phyloP scores from a whole-genome alignment of 257 asterid genomes.

The Solanum lignicaule region DNA sequence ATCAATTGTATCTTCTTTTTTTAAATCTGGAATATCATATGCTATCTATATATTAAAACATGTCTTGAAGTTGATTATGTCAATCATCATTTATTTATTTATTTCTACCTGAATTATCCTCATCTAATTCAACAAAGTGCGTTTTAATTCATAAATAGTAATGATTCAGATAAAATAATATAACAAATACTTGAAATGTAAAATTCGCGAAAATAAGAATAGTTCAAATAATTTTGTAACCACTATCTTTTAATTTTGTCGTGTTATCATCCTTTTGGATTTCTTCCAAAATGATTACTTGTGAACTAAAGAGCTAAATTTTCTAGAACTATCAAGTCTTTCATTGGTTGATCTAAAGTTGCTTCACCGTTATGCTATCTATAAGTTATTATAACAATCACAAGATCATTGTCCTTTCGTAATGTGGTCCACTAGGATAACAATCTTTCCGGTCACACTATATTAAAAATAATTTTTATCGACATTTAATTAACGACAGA shows the following conservation, averaged over 20 bases:
- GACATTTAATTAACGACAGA: too few relatives aligned
- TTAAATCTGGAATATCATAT: not conserved
- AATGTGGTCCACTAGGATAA: not conserved
- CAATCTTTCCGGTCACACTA: not conserved
- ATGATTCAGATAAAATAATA: accelerated
- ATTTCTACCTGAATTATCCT: not conserved
- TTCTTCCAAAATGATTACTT: not conserved
- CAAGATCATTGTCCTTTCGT: not conserved
- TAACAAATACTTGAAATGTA: not conserved
- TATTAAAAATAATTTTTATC: too few relatives aligned
- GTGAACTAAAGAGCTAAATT: not conserved
- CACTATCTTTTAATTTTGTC: not conserved
- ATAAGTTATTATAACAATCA: not conserved
- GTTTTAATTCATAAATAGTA: too few relatives aligned
- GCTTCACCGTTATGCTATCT: not conserved
- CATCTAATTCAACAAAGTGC: not conserved
- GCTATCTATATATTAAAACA: not conserved
- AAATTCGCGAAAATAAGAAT: not conserved
- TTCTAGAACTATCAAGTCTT: not conserved
- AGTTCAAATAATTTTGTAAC: not conserved
- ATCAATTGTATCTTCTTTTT: too few relatives aligned
- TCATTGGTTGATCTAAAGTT: not conserved
- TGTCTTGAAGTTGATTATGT: not conserved
- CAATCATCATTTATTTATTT: not conserved
- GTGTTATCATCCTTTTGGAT: not conserved